These are phyloP conservation scores for Neocatenulostroma microsporum DNA, from an alignment of 2,329 filamentous ascomycete species.

Conservation along the genomic window DNA sequence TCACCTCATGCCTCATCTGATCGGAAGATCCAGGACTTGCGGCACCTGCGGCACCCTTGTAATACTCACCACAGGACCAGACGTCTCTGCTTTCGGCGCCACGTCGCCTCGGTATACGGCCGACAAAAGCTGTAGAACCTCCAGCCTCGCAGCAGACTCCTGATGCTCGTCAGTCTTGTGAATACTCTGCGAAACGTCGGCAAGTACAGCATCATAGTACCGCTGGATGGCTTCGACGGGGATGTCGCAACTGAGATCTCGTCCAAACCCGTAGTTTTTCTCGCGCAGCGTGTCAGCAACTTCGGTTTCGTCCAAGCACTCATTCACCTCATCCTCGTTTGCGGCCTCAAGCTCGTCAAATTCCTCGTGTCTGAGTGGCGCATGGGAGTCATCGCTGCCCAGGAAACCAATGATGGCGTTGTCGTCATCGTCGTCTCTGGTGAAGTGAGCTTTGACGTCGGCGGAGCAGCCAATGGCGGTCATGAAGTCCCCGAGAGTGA, in stretches of 20 bases:
- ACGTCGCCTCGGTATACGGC: no score
- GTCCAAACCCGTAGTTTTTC: neutral
- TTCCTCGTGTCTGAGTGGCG: neutral
- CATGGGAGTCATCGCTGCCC: neutral
- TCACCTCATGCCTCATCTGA: no score
- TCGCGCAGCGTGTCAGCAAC: neutral
- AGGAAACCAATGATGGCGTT: conserved; percentile 4
- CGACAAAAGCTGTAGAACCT: no score
- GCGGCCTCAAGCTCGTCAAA: conserved; percentile 3
- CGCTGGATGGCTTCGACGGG: neutral
- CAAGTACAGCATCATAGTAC: no score
- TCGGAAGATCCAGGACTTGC: no score
- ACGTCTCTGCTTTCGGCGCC: no score
- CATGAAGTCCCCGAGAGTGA: conserved; percentile 1
- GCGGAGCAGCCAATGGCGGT: neutral
- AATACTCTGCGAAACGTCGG: no score
- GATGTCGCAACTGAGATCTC: neutral
- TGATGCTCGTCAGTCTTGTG: no score
- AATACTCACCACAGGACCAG: no score
- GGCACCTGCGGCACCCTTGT: no score
- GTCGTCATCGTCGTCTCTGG: conserved; percentile 4
- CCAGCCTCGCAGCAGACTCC: no score
- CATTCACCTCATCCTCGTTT: conserved; percentile 4
- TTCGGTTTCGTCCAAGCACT: neutral
- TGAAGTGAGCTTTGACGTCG: no score